A percentile compares a stretch with the other conserved stretches of the same genome.
These are phyloP conservation scores for Kandelia obovata DNA, from an alignment of 345 rosid genomes.

Conservation along the genomic window DNA sequence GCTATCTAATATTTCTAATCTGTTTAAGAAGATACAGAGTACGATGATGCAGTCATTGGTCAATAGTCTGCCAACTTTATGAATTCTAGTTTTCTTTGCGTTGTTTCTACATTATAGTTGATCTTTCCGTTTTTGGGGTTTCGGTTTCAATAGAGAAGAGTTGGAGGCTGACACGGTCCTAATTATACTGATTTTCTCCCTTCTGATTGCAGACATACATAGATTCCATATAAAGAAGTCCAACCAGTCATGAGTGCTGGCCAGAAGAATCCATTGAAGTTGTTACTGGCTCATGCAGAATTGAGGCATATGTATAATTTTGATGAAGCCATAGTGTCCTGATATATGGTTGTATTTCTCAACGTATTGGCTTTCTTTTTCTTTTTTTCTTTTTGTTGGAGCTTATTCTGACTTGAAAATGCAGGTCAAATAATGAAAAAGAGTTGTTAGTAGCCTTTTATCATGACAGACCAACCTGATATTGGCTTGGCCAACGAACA, in stretches of 20 bases:
- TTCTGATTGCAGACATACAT: constrained; percentile 64
- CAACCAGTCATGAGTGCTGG: constrained; percentile 68
- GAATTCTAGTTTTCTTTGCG: no score
- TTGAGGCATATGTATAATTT: constrained; percentile 27
- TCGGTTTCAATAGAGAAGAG: no score
- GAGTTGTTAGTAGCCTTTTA: constrained; percentile 65
- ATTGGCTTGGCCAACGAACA: constrained; percentile 85
- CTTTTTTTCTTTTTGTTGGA: not conserved
- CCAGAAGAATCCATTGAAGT: constrained; percentile 71
- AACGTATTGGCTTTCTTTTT: not conserved
- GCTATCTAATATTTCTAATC: no score
- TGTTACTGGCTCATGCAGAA: constrained; percentile 49
- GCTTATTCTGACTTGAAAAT: constrained; percentile 15
- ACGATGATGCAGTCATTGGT: no score
- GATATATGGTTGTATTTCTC: no score
- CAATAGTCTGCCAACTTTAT: no score
- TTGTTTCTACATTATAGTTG: no score
- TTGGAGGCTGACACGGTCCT: not conserved
- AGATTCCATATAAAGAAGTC: constrained; percentile 80
- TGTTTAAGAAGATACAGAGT: no score
- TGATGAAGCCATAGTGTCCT: no score
- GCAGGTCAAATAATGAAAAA: constrained; percentile 62
- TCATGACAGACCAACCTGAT: constrained; percentile 78
- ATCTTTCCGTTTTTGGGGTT: no score
- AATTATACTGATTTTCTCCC: constrained; percentile 13